Base-by-base conservation (phyloP, 2,329 filamentous ascomycete genomes). In the Hypomyces rosellus region DNA sequence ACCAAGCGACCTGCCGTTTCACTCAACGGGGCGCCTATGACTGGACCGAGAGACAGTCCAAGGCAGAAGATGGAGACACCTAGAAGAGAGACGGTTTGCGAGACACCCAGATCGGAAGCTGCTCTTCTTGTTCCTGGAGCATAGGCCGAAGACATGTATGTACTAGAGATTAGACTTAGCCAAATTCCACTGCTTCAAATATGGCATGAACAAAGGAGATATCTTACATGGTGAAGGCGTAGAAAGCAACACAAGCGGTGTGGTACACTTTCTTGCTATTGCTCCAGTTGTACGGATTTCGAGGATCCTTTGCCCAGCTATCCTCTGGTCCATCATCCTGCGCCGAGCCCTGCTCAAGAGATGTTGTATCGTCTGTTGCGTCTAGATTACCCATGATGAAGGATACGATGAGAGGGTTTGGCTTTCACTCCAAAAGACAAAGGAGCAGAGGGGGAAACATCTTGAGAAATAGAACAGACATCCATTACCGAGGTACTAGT, bases 21-120 rank as follows among this genome's bases (percentile, higher is more conserved):
- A 16, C 83, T 87, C 59, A 89, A 88, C 0, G 82, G 83, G 0
- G 82, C 86, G 81, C 85, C 89, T 84, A 86, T 89, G 1, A 90
- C 72, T 0, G 86, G 86, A 53, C 88, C 89, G 33, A 89, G 84
- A 15, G 80, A 79, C 84, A 89, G 85, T 52, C 76, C 71, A 4
- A 89, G 70, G 82, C 89, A 86, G 60, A 88, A 89, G 51, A 89
- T 65, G 0, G 86, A 83, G 1, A 89, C 16, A 3, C 49, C 49
- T 9, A 57, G 51, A 6, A 57, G 38, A 3, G 55, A 45, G 9
- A 48, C 47, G 1, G 52, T 56, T 15, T 50, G 44, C 12, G 51
- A 53, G 30, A 60, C 49, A 30, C 51, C 50, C 30, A 60, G 55
- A 12, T 54, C 47, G 3, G 45, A 34, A 16, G 25, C 44, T 13